Percentiles rank a stretch among this genome's conserved stretches.
Conservation (phyloP, 805 yeast species). For the Kazachstania kunashirensis region DNA sequence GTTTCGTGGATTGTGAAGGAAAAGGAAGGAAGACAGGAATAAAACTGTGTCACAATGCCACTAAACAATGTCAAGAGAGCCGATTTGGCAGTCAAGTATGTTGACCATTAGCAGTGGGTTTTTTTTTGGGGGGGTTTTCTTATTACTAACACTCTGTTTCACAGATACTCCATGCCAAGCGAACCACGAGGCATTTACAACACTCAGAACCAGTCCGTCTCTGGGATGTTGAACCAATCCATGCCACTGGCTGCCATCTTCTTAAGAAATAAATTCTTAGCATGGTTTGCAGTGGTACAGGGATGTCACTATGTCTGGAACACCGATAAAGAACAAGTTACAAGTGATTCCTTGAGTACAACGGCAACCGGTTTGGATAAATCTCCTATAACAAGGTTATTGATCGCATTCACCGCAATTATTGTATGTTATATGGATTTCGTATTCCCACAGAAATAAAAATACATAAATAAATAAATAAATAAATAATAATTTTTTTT, state of each 20-base stretch:
- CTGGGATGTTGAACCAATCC: conserved; percentile 36
- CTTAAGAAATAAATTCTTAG: conserved; percentile 36
- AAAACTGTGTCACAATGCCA: conserved; percentile 10
- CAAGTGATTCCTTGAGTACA: conserved; percentile 22
- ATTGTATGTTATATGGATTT: conserved; percentile 47
- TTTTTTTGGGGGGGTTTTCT: not conserved
- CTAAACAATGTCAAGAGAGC: conserved; percentile 29
- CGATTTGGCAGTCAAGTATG: conserved; percentile 31
- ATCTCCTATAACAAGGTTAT: conserved; percentile 34
- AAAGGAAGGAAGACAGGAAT: not conserved
- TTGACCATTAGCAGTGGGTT: not conserved
- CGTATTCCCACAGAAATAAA: conserved; percentile 31
- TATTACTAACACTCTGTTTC: not conserved
- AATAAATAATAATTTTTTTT: not conserved
- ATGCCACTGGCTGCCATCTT: conserved; percentile 66
- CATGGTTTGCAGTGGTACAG: conserved; percentile 46
- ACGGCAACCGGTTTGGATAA: conserved; percentile 28
- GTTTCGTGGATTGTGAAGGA: not conserved
- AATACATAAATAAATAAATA: not conserved
- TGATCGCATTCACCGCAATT: conserved; percentile 39
- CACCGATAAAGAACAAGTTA: conserved; percentile 26
- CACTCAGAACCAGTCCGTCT: conserved; percentile 35
- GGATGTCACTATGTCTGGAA: conserved; percentile 33
- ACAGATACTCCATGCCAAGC: too few relatives aligned
- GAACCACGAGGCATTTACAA: conserved; percentile 37